Conservation (phyloP, 768 basidiomycete genomes). For the Tephrocybe sp. region DNA sequence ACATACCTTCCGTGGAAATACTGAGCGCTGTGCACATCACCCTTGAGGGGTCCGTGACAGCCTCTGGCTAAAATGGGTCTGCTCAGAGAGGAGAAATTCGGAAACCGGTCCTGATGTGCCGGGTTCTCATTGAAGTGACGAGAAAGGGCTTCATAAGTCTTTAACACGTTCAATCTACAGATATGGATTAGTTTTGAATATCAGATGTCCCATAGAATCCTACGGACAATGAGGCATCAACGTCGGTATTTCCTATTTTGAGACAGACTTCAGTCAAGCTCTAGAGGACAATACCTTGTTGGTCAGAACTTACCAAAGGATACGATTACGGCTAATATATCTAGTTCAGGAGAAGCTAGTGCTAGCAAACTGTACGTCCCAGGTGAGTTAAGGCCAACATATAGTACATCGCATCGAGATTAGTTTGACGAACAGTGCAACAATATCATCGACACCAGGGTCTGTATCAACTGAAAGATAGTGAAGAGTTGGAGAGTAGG, state of each 20-base stretch:
- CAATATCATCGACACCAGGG: slow-evolving; percentile 80
- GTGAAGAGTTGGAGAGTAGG: background rate
- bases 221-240: slow-evolving; percentile 59
- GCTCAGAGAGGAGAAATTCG: slow-evolving; percentile 48
- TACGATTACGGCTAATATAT: slow-evolving; percentile 74
- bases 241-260: slow-evolving; percentile 67
- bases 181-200: background rate
- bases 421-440: slow-evolving; percentile 62
- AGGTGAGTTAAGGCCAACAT: background rate
- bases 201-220: background rate
- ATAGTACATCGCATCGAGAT: background rate
- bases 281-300: background rate
- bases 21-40: slow-evolving; percentile 70
- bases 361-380: slow-evolving; percentile 61
- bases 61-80: slow-evolving; percentile 71
- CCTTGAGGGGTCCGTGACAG: slow-evolving; percentile 63
- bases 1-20: slow-evolving; percentile 83
- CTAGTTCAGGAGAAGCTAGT: slow-evolving; percentile 79
- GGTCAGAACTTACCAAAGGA: slow-evolving; percentile 60
- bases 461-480: slow-evolving; percentile 73
- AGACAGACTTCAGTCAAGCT: background rate
- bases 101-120: slow-evolving; percentile 53
- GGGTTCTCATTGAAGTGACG: slow-evolving; percentile 59
- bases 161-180: slow-evolving; percentile 69
- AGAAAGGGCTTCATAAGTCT: slow-evolving; percentile 68